Evolutionary conservation across 2,329 filamentous ascomycete species (phyloP), one percentile per base, ranked within the genome.

Genomic region (Biscogniauxia marginata): DNA sequence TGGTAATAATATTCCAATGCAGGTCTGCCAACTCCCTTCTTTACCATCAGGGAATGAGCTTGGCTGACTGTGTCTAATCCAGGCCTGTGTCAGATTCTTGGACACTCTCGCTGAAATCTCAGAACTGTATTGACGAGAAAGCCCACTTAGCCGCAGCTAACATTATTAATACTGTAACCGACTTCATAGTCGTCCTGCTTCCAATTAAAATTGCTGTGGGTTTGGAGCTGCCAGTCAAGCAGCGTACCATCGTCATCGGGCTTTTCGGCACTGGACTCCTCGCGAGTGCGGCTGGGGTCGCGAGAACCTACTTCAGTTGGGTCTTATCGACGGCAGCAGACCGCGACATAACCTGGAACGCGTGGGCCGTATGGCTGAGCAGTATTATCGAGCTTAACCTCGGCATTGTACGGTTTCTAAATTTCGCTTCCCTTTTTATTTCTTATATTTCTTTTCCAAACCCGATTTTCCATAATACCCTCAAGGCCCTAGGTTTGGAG

Each of bases 111-210:
- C 9, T 53, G 16, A 51, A 55, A 19, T 67, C 70, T 1, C 69
- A 72, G 46, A 65, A 78, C 18, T 77, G 79, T 47, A 77, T 83
- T 43, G 64, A 81, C 22, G 74, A 85, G 58, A 75, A 79, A 2
- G 71, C 73, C 0, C 80, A 83, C 50, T 75, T 84, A 23, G 74
- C 82, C 24, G 75, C 76, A 34, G 76, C 84, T 34, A 83, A 84
- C 1, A 78, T 82, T 23, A 76, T 85, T 59, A 86, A 86, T 68
- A 85, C 85, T 48, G 64, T 80, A 46, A 85, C 83, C 6, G 83
- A 87, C 67, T 76, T 87, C 46, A 65, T 80, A 9, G 76, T 81
- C n/a, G 79, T 81, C 34, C 65, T 79, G 0, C 70, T 85, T 3
- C 82, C 81, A 1, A 76, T 84, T 47, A 73, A 73, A 20, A 77